Percentiles rank a stretch among this genome's conserved stretches.
Conservation (phyloP, 2,329 filamentous ascomycete genomes). For the Aphanocladium album region DNA sequence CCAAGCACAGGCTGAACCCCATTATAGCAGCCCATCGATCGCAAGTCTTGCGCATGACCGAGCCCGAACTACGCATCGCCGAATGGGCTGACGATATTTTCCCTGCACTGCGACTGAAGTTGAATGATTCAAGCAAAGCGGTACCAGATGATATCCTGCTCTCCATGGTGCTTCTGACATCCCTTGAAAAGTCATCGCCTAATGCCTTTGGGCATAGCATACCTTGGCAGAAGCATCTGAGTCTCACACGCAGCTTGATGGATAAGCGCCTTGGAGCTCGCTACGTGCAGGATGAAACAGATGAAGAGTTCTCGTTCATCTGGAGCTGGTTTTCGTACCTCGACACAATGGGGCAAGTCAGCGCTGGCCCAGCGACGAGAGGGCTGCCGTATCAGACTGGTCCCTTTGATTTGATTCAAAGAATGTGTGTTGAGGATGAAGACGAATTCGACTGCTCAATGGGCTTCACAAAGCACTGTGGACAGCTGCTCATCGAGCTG, state of each 20-base stretch:
- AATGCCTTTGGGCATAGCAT: conserved; percentile 76
- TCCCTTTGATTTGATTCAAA: conserved; percentile 1
- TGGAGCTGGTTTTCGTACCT: conserved; percentile 81
- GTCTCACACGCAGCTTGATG: conserved; percentile 71
- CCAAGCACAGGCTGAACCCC: conserved; percentile 9
- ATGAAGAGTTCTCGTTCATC: conserved; percentile 66
- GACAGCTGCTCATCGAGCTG: conserved; percentile 64
- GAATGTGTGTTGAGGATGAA: conserved; percentile 6
- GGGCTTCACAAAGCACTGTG: conserved; percentile 51
- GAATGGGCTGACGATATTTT: conserved; percentile 77
- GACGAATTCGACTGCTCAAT: conserved; percentile 79
- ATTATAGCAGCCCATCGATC: conserved; percentile 69
- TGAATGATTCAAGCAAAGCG: conserved; percentile 55
- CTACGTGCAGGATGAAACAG: conserved; percentile 37
- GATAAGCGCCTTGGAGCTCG: conserved; percentile 48
- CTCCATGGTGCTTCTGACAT: conserved; percentile 79
- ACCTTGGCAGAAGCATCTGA: conserved; percentile 74
- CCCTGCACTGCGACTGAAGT: conserved; percentile 62
- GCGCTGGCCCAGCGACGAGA: conserved; percentile 41
- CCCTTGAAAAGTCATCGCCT: conserved; percentile 77
- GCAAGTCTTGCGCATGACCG: conserved; percentile 64
- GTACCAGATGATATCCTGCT: conserved; percentile 71
- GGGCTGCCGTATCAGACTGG: neutral
- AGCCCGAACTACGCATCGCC: conserved; percentile 73
- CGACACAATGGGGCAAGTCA: conserved; percentile 70